Evolutionary conservation across 495 filamentous ascomycete species (phyloP), one percentile per base, ranked within the genome.

Genomic region (Penicillium robsamsonii): DNA sequence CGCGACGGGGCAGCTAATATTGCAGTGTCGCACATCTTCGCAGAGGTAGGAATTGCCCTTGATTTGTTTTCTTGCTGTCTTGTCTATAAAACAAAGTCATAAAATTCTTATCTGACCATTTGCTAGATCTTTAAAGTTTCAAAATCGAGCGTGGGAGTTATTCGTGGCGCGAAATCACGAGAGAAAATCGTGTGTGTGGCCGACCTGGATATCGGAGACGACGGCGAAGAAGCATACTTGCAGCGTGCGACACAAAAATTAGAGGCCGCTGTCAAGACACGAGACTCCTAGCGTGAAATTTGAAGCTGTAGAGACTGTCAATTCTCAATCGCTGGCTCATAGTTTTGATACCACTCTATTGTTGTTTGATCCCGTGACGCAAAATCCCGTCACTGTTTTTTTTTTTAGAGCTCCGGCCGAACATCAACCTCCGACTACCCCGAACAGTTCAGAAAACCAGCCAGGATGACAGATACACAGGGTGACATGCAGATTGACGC

Each of bases 1-100:
- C 75, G 80, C 35, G 83, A 88, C 22, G 85, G 86, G 2, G 84
- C 86, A 65, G 83, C 86, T 4, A 90, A 90, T 59, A 75, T 77
- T 52, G 84, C 86, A 13, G 84, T 88, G 8, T 74, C 84, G 55
- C 76, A 82, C 50, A 68, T 88, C 6, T 70, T 90, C 38, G 85
- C 86, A 53, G 74, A 84, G 74, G 85, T 88, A 64, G 52, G 70
- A n/a, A 38, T 38, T 38, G n/a, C 33, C 22, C 24, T 44, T 10
- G 11, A 30, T 24, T 11, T 44, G 38, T n/a, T 13, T 37, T 0
- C 12, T 50, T 47, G 0, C 31, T 38, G 2, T 38, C 35, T 38
- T 38, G 35, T 38, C 35, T 38, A 17, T n/a, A 6, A 7, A 38
- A 38, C 0, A 38, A 38, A 27, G 10, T n/a, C 12, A 24, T 62